Evolutionary conservation across 1,139 yeast genomes (phyloP).

Genomic region (Saccharomyces pastorianus): DNA sequence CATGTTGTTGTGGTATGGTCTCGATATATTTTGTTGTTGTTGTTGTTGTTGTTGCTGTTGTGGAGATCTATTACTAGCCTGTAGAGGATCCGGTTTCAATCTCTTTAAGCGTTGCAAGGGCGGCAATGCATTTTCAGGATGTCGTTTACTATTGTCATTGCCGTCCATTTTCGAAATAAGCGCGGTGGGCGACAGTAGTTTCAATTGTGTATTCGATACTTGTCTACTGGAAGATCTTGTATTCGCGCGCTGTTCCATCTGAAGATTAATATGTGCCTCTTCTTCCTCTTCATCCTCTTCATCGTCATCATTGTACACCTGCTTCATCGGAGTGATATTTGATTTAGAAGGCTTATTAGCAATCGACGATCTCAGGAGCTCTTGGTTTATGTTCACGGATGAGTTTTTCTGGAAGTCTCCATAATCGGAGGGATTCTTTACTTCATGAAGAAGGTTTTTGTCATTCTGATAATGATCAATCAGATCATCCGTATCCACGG

Average conservation of each 20-base stretch:
- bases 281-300: neutral
- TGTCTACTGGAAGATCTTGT: neutral
- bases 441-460: slow-evolving; percentile 41
- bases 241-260: neutral
- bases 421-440: slow-evolving; percentile 57
- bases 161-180: neutral
- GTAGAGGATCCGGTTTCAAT: neutral
- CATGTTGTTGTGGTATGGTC: neutral
- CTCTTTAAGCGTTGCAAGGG: neutral
- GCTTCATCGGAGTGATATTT: neutral
- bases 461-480: slow-evolving; percentile 44
- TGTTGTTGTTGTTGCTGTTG: neutral
- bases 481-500: slow-evolving; percentile 59
- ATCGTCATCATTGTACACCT: neutral
- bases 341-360: neutral
- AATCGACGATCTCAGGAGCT: neutral
- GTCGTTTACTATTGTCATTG: neutral
- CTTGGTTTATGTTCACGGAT: slow-evolving; percentile 13
- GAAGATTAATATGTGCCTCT: neutral
- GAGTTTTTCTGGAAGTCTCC: slow-evolving; percentile 33
- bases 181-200: neutral
- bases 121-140: neutral
- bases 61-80: neutral
- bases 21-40: neutral
- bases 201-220: neutral